phyloP scores from a whole-genome alignment of 2,329 filamentous ascomycete species.

The Fusarium acutatum region DNA sequence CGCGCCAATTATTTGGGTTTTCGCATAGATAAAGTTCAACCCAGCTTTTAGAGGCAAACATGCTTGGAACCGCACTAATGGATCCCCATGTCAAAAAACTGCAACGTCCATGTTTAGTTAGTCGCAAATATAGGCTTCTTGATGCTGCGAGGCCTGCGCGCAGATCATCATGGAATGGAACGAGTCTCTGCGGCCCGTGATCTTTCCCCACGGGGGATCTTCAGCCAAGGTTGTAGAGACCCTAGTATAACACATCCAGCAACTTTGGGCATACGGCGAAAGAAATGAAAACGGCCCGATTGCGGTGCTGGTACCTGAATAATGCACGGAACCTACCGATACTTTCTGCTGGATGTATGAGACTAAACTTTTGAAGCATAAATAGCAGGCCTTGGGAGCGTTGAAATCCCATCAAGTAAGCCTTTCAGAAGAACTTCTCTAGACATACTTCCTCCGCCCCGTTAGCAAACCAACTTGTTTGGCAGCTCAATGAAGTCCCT shows the following conservation, averaged over 20 bases:
- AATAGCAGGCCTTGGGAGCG: neutral
- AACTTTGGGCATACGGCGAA: neutral
- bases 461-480: neutral
- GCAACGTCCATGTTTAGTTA: neutral
- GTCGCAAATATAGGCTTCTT: neutral
- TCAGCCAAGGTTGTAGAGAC: neutral
- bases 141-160: neutral
- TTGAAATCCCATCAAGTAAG: no score
- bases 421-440: neutral
- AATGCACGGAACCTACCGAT: neutral
- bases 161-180: neutral
- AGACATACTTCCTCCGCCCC: neutral
- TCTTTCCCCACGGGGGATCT: neutral
- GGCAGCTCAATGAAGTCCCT: neutral
- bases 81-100: no score
- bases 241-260: neutral
- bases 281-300: neutral
- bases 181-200: neutral
- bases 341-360: neutral
- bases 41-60: neutral
- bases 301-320: fast-evolving
- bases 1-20: neutral
- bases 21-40: neutral
- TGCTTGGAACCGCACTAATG: neutral
- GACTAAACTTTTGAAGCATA: neutral